Evolutionary conservation across 73 alveolate genomes (phyloP).

Genomic region (Paramecium primaurelia): DNA sequence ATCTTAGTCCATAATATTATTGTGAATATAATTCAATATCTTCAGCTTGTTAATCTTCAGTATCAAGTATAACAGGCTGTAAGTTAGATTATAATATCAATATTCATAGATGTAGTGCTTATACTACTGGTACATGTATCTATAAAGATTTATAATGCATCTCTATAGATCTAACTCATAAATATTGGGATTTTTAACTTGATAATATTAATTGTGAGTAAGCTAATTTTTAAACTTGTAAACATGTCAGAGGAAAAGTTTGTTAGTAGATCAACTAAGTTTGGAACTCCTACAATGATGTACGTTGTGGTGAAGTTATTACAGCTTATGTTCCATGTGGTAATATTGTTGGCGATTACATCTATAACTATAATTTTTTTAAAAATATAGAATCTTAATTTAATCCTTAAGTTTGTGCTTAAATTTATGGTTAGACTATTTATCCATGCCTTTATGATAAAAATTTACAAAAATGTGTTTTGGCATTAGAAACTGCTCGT

Average conservation of each 20-base stretch:
- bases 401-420: background rate
- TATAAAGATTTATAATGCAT: background rate
- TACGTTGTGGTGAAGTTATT: background rate
- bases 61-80: background rate
- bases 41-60: background rate
- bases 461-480: background rate
- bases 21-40: background rate
- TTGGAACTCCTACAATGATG: background rate
- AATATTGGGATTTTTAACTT: background rate
- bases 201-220: background rate
- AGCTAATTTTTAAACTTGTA: background rate
- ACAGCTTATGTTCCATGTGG: background rate
- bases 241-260: background rate
- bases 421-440: background rate
- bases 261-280: background rate
- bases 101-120: slow-evolving; percentile 15
- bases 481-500: background rate
- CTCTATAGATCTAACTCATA: background rate
- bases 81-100: background rate
- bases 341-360: background rate
- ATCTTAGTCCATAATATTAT: background rate
- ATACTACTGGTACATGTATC: background rate
- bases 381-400: background rate
- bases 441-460: background rate
- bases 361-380: background rate